Base-by-base conservation (phyloP, 2,329 filamentous ascomycete species). In the Juglanconis oblonga region DNA sequence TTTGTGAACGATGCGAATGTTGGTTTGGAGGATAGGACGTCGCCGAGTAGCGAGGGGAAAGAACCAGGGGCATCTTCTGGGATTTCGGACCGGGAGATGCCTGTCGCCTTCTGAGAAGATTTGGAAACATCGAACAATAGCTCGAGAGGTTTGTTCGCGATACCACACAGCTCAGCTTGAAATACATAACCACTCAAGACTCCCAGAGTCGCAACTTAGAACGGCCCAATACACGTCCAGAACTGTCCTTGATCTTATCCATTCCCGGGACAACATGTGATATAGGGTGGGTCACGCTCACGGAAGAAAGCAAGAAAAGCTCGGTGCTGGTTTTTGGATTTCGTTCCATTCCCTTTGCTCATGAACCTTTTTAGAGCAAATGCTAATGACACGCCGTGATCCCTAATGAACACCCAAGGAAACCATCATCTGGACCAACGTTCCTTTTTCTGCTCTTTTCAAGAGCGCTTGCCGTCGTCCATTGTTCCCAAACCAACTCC, bases 401-500 rank as follows among this genome's bases (percentile, higher is more conserved):
- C 81, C 80, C 74, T 81, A 80, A 75, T 82, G 75, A 85, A 85
- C 82, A 85, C 82, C 82, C 74, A 78, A 77, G 79, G 76, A 82
- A 76, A 79, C 77, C 81, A 76, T 77, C 80, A 51, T 44, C 33
- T 38, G 35, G 45, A 51, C 55, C 47, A 51, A 57, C 24, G 47
- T 51, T 42, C 31, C 47, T 11, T 24, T 56, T 35, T 31, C 47
- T 57, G 33, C 47, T 49, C 47, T 33, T 50, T 33, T 55, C 32
- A 40, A 40, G 44, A 55, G 44, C 33, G 33, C 36, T 35, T 29
- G 33, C 47, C 45, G 29, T 50, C 75, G 74, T 49, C 53, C 50
- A 52, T 47, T 7, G n/a, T 24, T 47, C 44, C 44, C 38, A 54
- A 53, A 38, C 49, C 50, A 53, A 57, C 52, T 52, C 45, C 44